A percentile compares a stretch with the other conserved stretches of the same genome.
phyloP scores from a whole-genome alignment of 805 yeast species.

The Teunomyces stri region DNA sequence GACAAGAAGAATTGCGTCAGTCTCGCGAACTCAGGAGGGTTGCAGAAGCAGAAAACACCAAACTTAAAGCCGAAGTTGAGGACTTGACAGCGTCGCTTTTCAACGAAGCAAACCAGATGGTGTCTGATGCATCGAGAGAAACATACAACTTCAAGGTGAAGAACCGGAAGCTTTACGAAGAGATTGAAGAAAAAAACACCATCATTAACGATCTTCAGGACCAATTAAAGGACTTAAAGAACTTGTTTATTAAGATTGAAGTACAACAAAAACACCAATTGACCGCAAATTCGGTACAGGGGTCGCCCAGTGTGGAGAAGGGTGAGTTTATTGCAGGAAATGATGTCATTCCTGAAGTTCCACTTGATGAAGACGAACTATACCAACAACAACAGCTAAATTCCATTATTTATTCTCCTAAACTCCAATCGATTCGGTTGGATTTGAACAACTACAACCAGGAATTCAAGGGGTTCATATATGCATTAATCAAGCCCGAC shows the following conservation, averaged over 20 bases:
- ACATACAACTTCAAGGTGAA: constrained; percentile 58
- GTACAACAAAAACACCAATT: constrained; percentile 27
- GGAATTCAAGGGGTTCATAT: constrained; percentile 44
- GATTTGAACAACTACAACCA: constrained; percentile 42
- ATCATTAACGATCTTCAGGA: constrained; percentile 62
- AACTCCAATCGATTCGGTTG: constrained; percentile 37
- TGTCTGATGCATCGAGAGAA: constrained; percentile 70
- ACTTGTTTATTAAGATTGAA: constrained; percentile 53
- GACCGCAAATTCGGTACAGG: constrained; percentile 1
- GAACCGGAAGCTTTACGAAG: constrained; percentile 52
- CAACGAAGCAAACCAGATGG: constrained; percentile 84
- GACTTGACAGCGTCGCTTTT: constrained; percentile 75
- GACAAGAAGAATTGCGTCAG: constrained; percentile 22
- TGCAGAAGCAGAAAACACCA: constrained; percentile 59
- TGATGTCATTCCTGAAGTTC: not conserved
- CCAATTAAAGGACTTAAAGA: constrained; percentile 67
- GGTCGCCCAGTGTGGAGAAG: constrained; percentile 8
- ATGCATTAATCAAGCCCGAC: constrained; percentile 29
- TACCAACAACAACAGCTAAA: constrained; percentile 19
- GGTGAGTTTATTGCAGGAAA: not conserved
- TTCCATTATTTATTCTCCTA: constrained; percentile 31
- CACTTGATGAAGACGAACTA: not conserved
- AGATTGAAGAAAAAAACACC: constrained; percentile 63
- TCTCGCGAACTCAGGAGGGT: constrained; percentile 34
- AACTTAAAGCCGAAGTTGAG: constrained; percentile 71